These are phyloP conservation scores for Fomitopsis schrenkii DNA, from an alignment of 1,284 basidiomycete species.

Conservation along the genomic window DNA sequence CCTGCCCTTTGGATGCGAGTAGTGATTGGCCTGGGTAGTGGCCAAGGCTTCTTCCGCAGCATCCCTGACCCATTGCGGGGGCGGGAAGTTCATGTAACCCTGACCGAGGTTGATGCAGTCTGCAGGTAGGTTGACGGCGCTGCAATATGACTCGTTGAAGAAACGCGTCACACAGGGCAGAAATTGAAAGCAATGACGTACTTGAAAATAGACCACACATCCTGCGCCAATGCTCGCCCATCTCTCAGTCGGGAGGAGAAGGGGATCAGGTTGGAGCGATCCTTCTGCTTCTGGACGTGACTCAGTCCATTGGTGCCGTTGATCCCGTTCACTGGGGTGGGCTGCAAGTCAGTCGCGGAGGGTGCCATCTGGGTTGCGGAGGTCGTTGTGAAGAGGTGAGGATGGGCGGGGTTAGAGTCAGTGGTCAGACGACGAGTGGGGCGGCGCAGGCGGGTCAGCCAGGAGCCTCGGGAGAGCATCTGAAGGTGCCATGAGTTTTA, in stretches of 20 bases:
- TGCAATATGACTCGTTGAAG: slow-evolving; percentile 26
- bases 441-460: not conserved
- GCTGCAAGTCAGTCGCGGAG: slow-evolving; percentile 1
- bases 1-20: slow-evolving; percentile 88
- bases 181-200: slow-evolving; percentile 24
- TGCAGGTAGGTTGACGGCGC: slow-evolving; percentile 78
- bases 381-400: not conserved
- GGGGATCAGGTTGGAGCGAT: slow-evolving; percentile 50
- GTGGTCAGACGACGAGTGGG: not conserved
- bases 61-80: slow-evolving; percentile 79
- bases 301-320: slow-evolving; percentile 12
- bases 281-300: slow-evolving; percentile 17
- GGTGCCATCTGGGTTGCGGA: slow-evolving; percentile 5
- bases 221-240: slow-evolving; percentile 73
- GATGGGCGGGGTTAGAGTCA: not conserved
- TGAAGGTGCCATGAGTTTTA: not conserved
- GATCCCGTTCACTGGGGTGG: slow-evolving; percentile 6
- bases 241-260: slow-evolving; percentile 67
- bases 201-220: slow-evolving; percentile 95
- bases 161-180: not conserved
- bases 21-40: slow-evolving; percentile 75
- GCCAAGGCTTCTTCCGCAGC: slow-evolving; percentile 74
- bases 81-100: slow-evolving; percentile 92
- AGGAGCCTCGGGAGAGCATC: not conserved
- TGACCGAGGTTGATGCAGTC: slow-evolving; percentile 93